Conservation (phyloP, 352 stramenopile genomes). For the Globisporangium cylindrosporum region DNA sequence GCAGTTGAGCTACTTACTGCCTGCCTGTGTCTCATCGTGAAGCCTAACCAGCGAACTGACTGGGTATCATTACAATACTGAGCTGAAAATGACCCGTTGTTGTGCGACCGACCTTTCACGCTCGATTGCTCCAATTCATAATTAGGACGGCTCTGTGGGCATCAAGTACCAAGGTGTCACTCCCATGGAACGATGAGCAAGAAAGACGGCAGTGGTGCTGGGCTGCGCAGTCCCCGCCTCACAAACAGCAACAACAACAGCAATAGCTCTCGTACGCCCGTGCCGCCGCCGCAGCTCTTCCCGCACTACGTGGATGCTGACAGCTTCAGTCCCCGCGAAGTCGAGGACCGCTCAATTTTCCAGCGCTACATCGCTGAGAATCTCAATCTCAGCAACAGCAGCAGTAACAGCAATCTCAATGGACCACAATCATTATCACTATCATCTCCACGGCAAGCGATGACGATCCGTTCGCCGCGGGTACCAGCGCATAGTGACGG, state of each 20-base stretch:
- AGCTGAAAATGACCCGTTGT: neutral
- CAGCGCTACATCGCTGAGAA: slow-evolving; percentile 13
- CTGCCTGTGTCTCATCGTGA: neutral
- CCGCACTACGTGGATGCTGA: slow-evolving; percentile 15
- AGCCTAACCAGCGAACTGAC: neutral
- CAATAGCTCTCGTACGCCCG: neutral
- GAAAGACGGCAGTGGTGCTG: slow-evolving; percentile 5
- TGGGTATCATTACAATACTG: neutral
- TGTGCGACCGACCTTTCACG: neutral
- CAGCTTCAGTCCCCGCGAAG: neutral
- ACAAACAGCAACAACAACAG: neutral
- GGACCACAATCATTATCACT: neutral
- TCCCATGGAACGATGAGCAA: slow-evolving; percentile 10
- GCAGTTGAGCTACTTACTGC: too few species aligned
- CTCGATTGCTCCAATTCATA: neutral
- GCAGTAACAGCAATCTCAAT: too few species aligned
- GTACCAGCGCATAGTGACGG: neutral
- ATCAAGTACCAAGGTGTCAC: neutral
- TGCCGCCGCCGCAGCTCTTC: slow-evolving; percentile 11
- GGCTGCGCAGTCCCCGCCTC: slow-evolving; percentile 13
- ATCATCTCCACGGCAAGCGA: neutral
- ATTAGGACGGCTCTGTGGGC: neutral
- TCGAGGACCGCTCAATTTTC: slow-evolving; percentile 16
- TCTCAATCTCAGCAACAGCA: neutral
- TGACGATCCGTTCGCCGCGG: slow-evolving; percentile 10